phyloP scores from a whole-genome alignment of 139 green algal genomes.

The Tetradesmus obliquus region DNA sequence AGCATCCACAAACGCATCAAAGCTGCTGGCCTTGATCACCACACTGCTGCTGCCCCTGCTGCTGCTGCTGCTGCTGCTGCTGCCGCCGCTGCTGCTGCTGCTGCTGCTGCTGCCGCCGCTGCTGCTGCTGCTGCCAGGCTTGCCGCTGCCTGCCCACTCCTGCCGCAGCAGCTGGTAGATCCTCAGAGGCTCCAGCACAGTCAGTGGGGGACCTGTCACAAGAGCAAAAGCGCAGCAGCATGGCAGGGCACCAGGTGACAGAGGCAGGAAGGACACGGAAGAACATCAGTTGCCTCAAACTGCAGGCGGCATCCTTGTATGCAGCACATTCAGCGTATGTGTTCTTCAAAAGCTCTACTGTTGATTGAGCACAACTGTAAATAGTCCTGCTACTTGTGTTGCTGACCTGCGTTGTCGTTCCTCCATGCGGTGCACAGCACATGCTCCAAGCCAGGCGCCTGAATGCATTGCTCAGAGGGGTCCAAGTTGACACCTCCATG shows the following conservation, averaged over 20 bases:
- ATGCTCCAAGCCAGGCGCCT: constrained; percentile 25
- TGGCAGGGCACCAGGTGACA: background rate
- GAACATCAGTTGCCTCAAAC: no score
- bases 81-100: constrained; percentile 31
- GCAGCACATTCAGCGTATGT: no score
- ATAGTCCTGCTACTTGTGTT: no score
- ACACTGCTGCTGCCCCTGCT: background rate
- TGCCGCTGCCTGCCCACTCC: constrained; percentile 49
- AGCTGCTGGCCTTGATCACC: constrained; percentile 53
- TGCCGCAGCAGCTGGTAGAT: constrained; percentile 54
- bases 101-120: background rate
- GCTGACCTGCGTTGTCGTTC: constrained; percentile 40
- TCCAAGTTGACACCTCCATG: constrained; percentile 26
- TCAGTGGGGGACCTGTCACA: constrained; percentile 13
- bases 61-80: constrained; percentile 20
- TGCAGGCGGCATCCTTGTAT: no score
- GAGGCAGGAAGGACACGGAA: no score
- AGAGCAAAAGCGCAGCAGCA: background rate
- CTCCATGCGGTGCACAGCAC: constrained; percentile 42
- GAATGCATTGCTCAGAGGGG: constrained; percentile 34
- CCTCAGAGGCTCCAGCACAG: constrained; percentile 45
- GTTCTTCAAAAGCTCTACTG: no score
- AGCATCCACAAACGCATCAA: constrained; percentile 64
- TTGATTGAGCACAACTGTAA: no score
- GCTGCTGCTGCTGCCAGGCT: background rate